Evolutionary conservation across 129 eudicot species (phyloP), one percentile per base, ranked within the genome.

Genomic region (Artemisia argyi): DNA sequence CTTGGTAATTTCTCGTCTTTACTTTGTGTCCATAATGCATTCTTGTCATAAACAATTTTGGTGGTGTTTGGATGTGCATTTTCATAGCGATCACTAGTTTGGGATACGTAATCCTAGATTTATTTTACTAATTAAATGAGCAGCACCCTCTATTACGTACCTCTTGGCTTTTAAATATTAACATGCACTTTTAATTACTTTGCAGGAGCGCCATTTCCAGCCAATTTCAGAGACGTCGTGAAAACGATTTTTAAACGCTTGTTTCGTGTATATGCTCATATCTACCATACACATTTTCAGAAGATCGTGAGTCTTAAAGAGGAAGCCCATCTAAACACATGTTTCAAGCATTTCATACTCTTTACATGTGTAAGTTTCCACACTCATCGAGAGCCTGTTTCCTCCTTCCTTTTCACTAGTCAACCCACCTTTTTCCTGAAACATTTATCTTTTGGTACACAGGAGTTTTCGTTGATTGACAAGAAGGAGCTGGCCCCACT

Each of bases 401-500:
- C 1, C 13, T 55, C 28, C 16, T 53, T 11, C 14, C 17, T 63
- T 71, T 71, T n/a, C 10, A 56, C 20, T 60, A 15, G 26, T 57
- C 39, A 24, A 60, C 39, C 68, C 65, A 26, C 30, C 44, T 11
- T 17, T 65, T 73, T 16, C 13, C 60, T 64, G 53, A 71, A 63
- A 55, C 22, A 11, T 7, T 26, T 44, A 13, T 54, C 28, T 64
- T 78, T 78, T 56, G 54, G 47, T 64, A 5, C 73, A 81, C 88
- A 92, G 98, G 98, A 92, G 78, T 92, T 92, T 78, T 79, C 84
- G 44, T 86, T 92, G 81, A 89, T 92, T 13, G 98, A 92, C 87
- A 92, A 87, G 91, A 92, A 87, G 81, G 98, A 92, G 76, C 91
- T 92, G 39, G 98, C 96, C 83, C 98, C 98, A 42, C 95, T 92